These are phyloP conservation scores for Chlorella sp. DNA, from an alignment of 139 green algal species.

Conservation along the genomic window DNA sequence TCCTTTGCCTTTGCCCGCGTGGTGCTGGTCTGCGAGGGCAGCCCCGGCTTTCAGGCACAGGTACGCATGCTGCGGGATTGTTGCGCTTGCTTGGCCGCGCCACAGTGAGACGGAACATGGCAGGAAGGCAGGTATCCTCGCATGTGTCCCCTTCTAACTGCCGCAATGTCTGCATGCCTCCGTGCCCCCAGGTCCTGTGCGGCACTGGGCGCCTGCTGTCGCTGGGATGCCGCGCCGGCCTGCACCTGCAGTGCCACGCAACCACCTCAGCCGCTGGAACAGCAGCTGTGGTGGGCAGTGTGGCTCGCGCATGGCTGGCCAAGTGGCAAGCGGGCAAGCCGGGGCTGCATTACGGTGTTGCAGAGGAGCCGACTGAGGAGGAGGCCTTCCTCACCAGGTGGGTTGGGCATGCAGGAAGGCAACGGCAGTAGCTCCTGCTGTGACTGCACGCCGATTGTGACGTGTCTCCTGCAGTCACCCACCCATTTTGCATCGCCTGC, in stretches of 20 bases:
- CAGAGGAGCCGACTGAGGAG: slow-evolving; percentile 1
- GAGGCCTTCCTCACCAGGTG: slow-evolving; percentile 39
- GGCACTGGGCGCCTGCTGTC: slow-evolving; percentile 27
- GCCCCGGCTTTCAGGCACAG: slow-evolving; percentile 26
- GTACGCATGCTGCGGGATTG: neutral
- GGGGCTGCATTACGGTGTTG: slow-evolving; percentile 16
- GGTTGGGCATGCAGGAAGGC: neutral
- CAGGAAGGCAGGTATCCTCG: too few species aligned
- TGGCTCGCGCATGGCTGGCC: neutral
- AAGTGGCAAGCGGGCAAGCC: neutral
- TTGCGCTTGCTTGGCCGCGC: neutral
- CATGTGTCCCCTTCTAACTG: too few species aligned
- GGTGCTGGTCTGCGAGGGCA: slow-evolving; percentile 37
- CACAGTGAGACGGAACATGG: neutral
- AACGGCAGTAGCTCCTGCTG: neutral
- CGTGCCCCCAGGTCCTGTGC: slow-evolving; percentile 22
- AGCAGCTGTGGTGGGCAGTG: neutral
- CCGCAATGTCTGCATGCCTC: neutral
- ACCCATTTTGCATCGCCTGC: too few species aligned
- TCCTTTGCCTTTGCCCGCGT: slow-evolving; percentile 33
- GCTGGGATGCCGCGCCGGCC: neutral
- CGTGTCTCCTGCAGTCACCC: too few species aligned
- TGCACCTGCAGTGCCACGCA: slow-evolving; percentile 25
- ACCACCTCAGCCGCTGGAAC: neutral
- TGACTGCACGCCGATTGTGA: neutral